phyloP scores from a whole-genome alignment of 2,329 filamentous ascomycete genomes.

The Hypoxylon sp. region DNA sequence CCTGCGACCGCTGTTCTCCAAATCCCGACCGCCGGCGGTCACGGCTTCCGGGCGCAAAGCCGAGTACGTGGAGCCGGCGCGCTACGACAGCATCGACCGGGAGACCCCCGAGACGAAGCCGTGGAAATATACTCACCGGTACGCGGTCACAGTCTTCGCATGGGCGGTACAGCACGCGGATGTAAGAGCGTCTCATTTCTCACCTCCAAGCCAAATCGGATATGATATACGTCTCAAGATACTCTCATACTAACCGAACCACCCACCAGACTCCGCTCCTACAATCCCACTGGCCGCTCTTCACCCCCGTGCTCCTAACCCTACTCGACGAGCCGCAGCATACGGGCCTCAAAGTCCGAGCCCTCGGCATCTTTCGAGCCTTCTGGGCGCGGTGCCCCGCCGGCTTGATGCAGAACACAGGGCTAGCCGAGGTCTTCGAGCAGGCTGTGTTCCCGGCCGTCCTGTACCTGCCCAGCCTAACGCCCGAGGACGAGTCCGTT shows the following conservation, averaged over 20 bases:
- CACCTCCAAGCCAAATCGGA: background rate
- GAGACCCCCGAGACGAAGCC: slow-evolving; percentile 63
- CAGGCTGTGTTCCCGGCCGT: slow-evolving; percentile 78
- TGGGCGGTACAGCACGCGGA: slow-evolving; percentile 70
- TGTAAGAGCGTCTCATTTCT: slow-evolving; percentile 54
- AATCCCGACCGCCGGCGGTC: slow-evolving; percentile 64
- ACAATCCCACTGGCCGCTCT: slow-evolving; percentile 72
- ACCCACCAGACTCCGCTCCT: slow-evolving; percentile 57
- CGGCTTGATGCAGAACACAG: slow-evolving; percentile 69
- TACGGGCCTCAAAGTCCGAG: slow-evolving; percentile 64
- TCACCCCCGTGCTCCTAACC: slow-evolving; percentile 76
- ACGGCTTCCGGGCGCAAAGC: slow-evolving; percentile 69
- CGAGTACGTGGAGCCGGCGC: slow-evolving; percentile 58
- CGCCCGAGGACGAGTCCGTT: slow-evolving; percentile 77
- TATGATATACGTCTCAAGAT: background rate
- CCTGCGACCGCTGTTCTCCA: slow-evolving; percentile 76
- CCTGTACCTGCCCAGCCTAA: slow-evolving; percentile 81
- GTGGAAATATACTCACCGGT: slow-evolving; percentile 70
- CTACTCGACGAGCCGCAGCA: slow-evolving; percentile 73
- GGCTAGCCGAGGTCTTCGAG: slow-evolving; percentile 76
- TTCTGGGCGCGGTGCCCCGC: slow-evolving; percentile 69
- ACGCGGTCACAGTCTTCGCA: slow-evolving; percentile 67
- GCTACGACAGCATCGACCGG: slow-evolving; percentile 50
- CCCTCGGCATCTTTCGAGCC: slow-evolving; percentile 64
- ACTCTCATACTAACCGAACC: background rate